phyloP scores from a whole-genome alignment of 129 eudicot species.

The Flaveria ramosissima region DNA sequence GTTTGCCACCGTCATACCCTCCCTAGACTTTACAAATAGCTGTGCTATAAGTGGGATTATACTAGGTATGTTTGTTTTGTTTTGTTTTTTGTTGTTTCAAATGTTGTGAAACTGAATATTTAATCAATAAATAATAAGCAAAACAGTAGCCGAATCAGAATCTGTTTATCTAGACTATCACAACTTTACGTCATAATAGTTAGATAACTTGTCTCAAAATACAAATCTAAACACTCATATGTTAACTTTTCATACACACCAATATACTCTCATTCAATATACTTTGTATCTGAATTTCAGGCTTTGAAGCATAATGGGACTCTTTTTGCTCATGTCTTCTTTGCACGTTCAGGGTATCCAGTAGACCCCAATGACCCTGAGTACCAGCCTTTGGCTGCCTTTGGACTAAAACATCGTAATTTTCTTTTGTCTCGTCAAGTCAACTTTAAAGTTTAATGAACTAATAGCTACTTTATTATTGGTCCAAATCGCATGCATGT shows the following conservation, averaged over 20 bases:
- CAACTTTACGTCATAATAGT: background rate
- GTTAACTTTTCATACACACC: background rate
- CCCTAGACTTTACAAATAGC: no score
- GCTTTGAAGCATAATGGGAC: constrained; percentile 19
- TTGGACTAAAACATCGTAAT: constrained; percentile 81
- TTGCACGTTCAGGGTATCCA: constrained; percentile 83
- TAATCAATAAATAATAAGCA: background rate
- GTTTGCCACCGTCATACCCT: no score
- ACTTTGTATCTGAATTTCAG: constrained; percentile 2
- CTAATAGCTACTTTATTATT: constrained; percentile 1
- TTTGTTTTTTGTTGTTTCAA: background rate
- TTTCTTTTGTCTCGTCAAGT: constrained; percentile 15
- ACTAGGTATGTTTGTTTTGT: no score
- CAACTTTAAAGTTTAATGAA: background rate
- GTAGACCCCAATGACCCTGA: constrained; percentile 83
- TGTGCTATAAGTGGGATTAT: no score
- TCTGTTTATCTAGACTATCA: no score
- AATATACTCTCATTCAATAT: background rate
- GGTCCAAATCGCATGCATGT: background rate
- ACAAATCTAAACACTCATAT: background rate
- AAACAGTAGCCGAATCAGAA: background rate
- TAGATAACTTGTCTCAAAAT: background rate
- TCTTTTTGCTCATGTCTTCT: constrained; percentile 42
- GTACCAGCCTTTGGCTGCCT: constrained; percentile 69
- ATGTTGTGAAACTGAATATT: background rate